A percentile compares a stretch with the other conserved stretches of the same genome.
phyloP scores from a whole-genome alignment of 2,329 filamentous ascomycete species.

The Xylaria polymorpha region DNA sequence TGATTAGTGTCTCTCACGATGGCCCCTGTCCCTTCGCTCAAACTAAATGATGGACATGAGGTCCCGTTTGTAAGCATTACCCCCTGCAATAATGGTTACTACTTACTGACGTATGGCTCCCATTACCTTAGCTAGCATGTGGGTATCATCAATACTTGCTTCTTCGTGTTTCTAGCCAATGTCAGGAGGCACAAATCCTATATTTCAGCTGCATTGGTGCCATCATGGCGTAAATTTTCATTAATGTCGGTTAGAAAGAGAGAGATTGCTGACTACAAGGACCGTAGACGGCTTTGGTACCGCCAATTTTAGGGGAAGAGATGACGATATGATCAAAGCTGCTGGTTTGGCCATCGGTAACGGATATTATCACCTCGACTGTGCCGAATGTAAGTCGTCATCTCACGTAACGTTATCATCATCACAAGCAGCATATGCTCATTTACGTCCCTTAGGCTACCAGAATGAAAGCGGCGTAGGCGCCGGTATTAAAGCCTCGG shows the following conservation, averaged over 20 bases:
- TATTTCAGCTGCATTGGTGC: background rate
- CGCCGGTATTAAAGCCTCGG: slow-evolving; percentile 73
- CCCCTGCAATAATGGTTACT: background rate
- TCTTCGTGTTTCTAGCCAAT: background rate
- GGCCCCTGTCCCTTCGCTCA: slow-evolving; percentile 63
- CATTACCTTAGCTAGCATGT: slow-evolving; percentile 64
- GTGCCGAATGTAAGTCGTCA: slow-evolving; percentile 69
- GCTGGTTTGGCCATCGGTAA: slow-evolving; percentile 70
- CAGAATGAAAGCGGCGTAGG: slow-evolving; percentile 75
- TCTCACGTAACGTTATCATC: background rate
- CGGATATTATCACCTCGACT: slow-evolving; percentile 77
- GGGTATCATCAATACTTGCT: background rate
- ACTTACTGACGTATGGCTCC: slow-evolving; percentile 17
- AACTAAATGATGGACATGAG: slow-evolving; percentile 76
- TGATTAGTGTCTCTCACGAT: slow-evolving; percentile 6
- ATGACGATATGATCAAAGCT: slow-evolving; percentile 61
- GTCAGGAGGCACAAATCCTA: background rate
- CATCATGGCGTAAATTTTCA: background rate
- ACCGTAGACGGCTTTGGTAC: slow-evolving; percentile 71
- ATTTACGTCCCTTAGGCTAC: slow-evolving; percentile 57
- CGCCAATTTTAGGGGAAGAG: slow-evolving; percentile 70
- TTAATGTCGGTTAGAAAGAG: background rate
- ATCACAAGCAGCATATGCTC: background rate
- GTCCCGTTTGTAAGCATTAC: slow-evolving; percentile 69
- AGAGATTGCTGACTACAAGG: background rate